Base-by-base conservation (phyloP, 768 basidiomycete species). In the Leccinum disarticulatum region DNA sequence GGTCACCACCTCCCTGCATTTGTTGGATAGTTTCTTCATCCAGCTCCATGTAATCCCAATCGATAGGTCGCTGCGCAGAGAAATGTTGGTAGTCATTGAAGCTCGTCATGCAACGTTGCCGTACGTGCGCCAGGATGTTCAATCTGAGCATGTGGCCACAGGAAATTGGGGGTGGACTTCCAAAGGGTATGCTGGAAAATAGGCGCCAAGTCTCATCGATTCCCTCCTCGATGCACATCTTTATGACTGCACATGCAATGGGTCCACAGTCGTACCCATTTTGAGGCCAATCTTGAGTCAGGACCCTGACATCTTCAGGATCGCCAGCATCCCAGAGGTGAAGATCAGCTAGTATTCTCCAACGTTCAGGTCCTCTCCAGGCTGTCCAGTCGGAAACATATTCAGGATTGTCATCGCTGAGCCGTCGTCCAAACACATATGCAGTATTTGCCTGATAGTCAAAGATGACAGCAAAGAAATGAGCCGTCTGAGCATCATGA, bases 221-320 rank as follows among this genome's bases (percentile, higher is more conserved):
- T 0, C 59, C 41, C 15, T 56, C 14, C 4, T 60, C 49, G 7
- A 60, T 56, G n/a, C 28, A 56, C n/a, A 2, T 52, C 15, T n/a
- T 25, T 10, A 60, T 46, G 1, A 60, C 4, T 4, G 49, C 22
- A 36, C 49, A 52, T 3, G 41, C 14, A 13, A 51, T 60, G 1
- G 59, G 59, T n/a, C 59, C 54, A 52, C 54, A 60, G 35, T 60
- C 49, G 22, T 60, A 60, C 2, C 59, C 59, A 60, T 60, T 60
- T 28, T 60, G 59, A 5, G 3, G 25, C 59, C 59, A 58, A 10
- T 61, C 57, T 15, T n/a, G 28, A 1, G 5, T 10, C 2, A 35
- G 2, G 3, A 60, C 38, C 0, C 17, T 1, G 17, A 60, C 41
- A 3, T 3, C 6, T 1, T 52, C 41, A 3, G 36, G 2, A 35